Evolutionary conservation across 345 rosid genomes (phyloP).

Genomic region (Hypericum androsaemum): DNA sequence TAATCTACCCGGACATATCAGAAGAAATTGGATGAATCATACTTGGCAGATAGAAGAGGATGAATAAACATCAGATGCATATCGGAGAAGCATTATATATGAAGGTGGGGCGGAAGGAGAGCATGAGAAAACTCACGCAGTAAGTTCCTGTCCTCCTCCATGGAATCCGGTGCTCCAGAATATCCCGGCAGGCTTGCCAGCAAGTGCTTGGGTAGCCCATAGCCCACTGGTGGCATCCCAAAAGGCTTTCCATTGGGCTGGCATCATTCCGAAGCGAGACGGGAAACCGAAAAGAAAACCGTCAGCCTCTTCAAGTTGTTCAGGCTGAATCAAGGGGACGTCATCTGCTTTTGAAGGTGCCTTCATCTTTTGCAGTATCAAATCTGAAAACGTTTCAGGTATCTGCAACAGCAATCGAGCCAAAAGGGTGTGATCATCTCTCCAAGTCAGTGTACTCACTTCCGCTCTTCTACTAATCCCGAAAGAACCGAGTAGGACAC

Average conservation of each 20-base stretch:
- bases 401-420: conserved; percentile 26
- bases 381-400: conserved; percentile 58
- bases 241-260: conserved; percentile 81
- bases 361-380: conserved; percentile 66
- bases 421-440: background rate
- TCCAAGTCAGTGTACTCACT: background rate
- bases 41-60: conserved; percentile 9
- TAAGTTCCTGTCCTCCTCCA: conserved; percentile 95
- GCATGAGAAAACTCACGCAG: conserved; percentile 54
- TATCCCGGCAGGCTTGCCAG: conserved; percentile 95
- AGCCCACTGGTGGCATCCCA: conserved; percentile 66
- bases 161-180: conserved; percentile 97
- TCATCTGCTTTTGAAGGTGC: conserved; percentile 65
- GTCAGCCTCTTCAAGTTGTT: conserved; percentile 76
- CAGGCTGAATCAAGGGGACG: conserved; percentile 63
- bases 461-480: too few relatives aligned
- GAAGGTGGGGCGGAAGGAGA: too few relatives aligned
- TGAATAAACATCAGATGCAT: background rate
- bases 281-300: conserved; percentile 93
- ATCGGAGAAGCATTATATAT: too few relatives aligned
- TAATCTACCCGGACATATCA: conserved; percentile 23
- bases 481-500: too few relatives aligned
- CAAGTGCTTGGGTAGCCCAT: conserved; percentile 73
- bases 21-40: too few relatives aligned
- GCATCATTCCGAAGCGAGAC: conserved; percentile 92